phyloP scores from a whole-genome alignment of 2,329 filamentous ascomycete genomes.

The Xylariaceae sp. region DNA sequence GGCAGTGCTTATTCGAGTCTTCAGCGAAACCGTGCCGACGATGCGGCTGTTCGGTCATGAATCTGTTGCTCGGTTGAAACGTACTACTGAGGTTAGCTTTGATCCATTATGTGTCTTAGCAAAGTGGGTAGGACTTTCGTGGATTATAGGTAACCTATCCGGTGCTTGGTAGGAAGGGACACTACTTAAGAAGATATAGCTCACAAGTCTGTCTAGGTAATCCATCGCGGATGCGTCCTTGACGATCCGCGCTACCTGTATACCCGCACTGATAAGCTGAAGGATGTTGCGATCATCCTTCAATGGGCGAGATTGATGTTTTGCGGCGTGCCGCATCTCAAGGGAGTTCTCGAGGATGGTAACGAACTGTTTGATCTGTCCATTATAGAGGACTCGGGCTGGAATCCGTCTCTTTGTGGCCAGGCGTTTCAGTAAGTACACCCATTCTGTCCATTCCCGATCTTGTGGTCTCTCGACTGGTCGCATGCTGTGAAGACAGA shows the following conservation, averaged over 20 bases:
- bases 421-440: conserved; percentile 78
- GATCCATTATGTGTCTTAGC: neutral
- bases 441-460: conserved; percentile 85
- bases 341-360: conserved; percentile 84
- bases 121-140: neutral
- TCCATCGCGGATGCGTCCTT: conserved; percentile 83
- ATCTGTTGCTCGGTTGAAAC: conserved; percentile 77
- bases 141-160: neutral
- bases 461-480: conserved; percentile 41
- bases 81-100: conserved; percentile 44
- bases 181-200: neutral
- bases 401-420: conserved; percentile 84
- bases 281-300: conserved; percentile 88
- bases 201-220: conserved; percentile 65
- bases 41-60: conserved; percentile 55
- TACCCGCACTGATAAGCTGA: conserved; percentile 80
- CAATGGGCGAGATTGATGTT: conserved; percentile 75
- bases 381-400: conserved; percentile 78
- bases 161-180: neutral
- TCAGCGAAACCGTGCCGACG: conserved; percentile 40
- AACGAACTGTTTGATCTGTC: conserved; percentile 87
- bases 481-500: conserved; percentile 49
- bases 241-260: conserved; percentile 82
- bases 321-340: conserved; percentile 81
- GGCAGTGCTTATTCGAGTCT: conserved; percentile 14